Conservation (phyloP, 371 early-diverging fungal species). For the Mucor mucedo region DNA sequence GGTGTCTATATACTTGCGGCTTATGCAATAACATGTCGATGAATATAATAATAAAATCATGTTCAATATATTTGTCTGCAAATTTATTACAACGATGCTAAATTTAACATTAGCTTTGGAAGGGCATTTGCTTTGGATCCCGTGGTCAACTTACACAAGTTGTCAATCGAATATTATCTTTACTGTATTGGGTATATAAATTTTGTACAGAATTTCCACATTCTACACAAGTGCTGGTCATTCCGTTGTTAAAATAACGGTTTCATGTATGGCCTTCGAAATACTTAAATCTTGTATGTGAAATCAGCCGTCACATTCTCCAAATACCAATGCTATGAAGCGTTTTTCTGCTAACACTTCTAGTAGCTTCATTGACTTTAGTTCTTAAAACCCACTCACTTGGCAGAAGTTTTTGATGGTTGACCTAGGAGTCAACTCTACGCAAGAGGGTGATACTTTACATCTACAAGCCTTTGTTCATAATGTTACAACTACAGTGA, state of each 20-base stretch:
- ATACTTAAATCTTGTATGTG: too few relatives aligned
- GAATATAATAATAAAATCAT: constrained; percentile 88
- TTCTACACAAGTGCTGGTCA: constrained; percentile 76
- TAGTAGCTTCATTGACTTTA: too few relatives aligned
- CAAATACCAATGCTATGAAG: too few relatives aligned
- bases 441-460: too few relatives aligned
- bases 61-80: constrained; percentile 95
- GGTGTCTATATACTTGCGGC: constrained; percentile 89
- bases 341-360: too few relatives aligned
- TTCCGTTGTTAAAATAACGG: background rate
- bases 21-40: constrained; percentile 94
- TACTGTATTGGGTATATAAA: constrained; percentile 88
- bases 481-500: too few relatives aligned
- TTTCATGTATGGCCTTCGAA: too few relatives aligned
- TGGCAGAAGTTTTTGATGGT: too few relatives aligned
- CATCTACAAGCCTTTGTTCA: too few relatives aligned
- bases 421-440: too few relatives aligned
- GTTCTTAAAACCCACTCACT: too few relatives aligned
- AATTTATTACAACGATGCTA: constrained; percentile 80
- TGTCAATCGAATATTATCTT: constrained; percentile 87
- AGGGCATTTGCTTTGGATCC: background rate
- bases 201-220: constrained; percentile 80
- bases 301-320: too few relatives aligned
- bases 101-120: background rate
- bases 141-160: constrained; percentile 71